Conservation (phyloP, 2,329 filamentous ascomycete species). For the Cercospora zeina region DNA sequence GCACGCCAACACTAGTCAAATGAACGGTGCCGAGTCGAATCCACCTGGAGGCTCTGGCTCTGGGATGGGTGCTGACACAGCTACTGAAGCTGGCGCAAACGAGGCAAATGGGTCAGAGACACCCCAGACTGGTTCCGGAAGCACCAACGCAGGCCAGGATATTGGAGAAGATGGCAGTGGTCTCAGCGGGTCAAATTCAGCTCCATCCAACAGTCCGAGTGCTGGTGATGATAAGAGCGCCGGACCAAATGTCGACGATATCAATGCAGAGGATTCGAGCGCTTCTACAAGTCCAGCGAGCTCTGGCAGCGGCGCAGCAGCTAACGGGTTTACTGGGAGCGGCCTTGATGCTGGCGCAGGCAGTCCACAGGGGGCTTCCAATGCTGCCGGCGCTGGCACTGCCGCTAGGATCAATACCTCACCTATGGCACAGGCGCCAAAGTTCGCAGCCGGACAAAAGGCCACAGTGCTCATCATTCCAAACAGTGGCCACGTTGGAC, state of each 20-base stretch:
- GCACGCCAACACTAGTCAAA: neutral
- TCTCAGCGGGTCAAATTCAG: neutral
- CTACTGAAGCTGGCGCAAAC: neutral
- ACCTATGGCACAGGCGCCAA: constrained; percentile 7
- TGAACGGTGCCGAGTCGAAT: neutral
- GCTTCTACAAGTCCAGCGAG: neutral
- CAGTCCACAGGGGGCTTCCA: too few species aligned
- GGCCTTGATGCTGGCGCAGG: neutral
- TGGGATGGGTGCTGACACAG: neutral
- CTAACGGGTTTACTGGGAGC: neutral
- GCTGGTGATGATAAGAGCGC: neutral
- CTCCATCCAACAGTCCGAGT: neutral
- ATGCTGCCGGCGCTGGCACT: neutral
- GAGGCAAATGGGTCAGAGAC: neutral
- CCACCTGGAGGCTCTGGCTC: neutral
- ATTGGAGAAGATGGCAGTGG: neutral
- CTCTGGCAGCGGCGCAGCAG: neutral
- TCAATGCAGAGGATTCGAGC: neutral
- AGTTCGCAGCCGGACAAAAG: constrained; percentile 7
- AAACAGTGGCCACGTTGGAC: neutral
- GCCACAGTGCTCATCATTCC: constrained; percentile 6
- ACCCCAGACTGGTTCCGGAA: neutral
- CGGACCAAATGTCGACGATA: neutral
- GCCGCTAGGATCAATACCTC: constrained; percentile 1
- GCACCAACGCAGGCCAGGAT: neutral